A percentile compares a stretch with the other conserved stretches of the same genome.
These are phyloP conservation scores for Globisporangium sylvaticum DNA, from an alignment of 352 stramenopile genomes.

Conservation along the genomic window DNA sequence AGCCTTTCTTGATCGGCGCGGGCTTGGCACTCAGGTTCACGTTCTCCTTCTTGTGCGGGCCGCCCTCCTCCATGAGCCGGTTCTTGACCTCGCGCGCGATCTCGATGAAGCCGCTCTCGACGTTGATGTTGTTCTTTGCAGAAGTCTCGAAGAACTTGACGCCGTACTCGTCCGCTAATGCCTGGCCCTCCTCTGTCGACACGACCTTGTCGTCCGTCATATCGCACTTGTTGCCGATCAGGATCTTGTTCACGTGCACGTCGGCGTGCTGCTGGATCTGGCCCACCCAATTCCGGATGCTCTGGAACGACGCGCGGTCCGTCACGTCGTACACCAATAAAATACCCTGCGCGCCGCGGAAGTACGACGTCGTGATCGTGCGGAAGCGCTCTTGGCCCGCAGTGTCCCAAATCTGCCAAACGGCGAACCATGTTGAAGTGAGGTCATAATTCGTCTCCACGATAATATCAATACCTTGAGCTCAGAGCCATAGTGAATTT, in stretches of 20 bases:
- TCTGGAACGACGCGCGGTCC: slow-evolving; percentile 96
- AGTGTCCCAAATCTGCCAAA: slow-evolving; percentile 94
- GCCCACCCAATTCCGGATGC: slow-evolving; percentile 97
- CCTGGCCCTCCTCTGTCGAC: slow-evolving; percentile 92
- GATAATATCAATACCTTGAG: background rate
- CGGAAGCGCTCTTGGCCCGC: slow-evolving; percentile 98
- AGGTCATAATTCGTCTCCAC: background rate
- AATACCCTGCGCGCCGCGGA: slow-evolving; percentile 98
- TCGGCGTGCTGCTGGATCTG: slow-evolving; percentile 98
- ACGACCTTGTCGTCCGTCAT: slow-evolving; percentile 97
- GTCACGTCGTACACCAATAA: slow-evolving; percentile 98
- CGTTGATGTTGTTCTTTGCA: slow-evolving; percentile 96
- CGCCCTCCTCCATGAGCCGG: slow-evolving; percentile 85
- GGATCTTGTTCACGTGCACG: slow-evolving; percentile 99
- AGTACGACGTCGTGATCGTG: slow-evolving; percentile 99
- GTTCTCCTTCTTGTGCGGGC: slow-evolving; percentile 80
- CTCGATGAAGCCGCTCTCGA: slow-evolving; percentile 89
- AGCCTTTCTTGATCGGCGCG: slow-evolving; percentile 76
- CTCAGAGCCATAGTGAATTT: too few species aligned
- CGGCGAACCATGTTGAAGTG: background rate
- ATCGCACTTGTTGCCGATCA: slow-evolving; percentile 99
- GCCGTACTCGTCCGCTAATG: slow-evolving; percentile 93
- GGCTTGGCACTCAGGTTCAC: slow-evolving; percentile 82
- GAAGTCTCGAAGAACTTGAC: slow-evolving; percentile 96
- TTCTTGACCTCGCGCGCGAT: slow-evolving; percentile 89